Conservation (phyloP, 2,329 filamentous ascomycete species). For the Neonectria coccinea region DNA sequence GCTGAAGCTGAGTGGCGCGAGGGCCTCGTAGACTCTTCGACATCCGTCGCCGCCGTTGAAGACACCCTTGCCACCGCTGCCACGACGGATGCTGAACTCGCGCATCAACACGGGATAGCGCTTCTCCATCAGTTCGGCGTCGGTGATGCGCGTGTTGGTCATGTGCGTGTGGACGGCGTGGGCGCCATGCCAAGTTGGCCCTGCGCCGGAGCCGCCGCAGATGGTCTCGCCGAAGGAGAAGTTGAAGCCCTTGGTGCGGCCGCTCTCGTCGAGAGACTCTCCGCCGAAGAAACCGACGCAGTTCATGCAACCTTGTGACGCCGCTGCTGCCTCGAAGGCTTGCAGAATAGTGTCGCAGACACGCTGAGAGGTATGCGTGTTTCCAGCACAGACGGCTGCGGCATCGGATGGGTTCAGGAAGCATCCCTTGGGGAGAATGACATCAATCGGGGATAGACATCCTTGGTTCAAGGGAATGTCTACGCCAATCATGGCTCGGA, state of each 20-base stretch:
- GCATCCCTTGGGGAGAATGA: conserved; percentile 39
- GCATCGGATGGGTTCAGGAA: conserved; percentile 49
- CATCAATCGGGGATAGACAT: conserved; percentile 60
- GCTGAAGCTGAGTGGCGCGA: conserved; percentile 78
- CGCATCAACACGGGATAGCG: conserved; percentile 47
- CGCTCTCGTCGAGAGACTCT: conserved; percentile 34
- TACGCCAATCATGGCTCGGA: conserved; percentile 44
- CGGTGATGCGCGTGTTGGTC: conserved; percentile 51
- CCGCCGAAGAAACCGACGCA: conserved; percentile 83
- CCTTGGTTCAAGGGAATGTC: conserved; percentile 49
- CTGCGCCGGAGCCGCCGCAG: conserved; percentile 46
- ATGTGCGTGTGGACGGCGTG: conserved; percentile 49
- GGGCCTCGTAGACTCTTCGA: conserved; percentile 81
- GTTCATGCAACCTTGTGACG: conserved; percentile 81
- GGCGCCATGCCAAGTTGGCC: conserved; percentile 43
- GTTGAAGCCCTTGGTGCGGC: conserved; percentile 22
- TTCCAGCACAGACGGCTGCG: conserved; percentile 47
- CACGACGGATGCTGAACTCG: conserved; percentile 44
- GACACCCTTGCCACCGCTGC: conserved; percentile 68
- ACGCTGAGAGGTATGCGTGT: conserved; percentile 48
- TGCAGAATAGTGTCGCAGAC: conserved; percentile 75
- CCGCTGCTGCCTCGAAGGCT: conserved; percentile 79
- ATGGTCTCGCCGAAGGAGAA: conserved; percentile 50
- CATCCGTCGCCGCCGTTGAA: conserved; percentile 81
- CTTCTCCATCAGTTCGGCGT: conserved; percentile 49